Percentiles rank a stretch among this genome's conserved stretches.
Conservation (phyloP, 768 basidiomycete genomes). For the Pulveroboletus ravenelii region DNA sequence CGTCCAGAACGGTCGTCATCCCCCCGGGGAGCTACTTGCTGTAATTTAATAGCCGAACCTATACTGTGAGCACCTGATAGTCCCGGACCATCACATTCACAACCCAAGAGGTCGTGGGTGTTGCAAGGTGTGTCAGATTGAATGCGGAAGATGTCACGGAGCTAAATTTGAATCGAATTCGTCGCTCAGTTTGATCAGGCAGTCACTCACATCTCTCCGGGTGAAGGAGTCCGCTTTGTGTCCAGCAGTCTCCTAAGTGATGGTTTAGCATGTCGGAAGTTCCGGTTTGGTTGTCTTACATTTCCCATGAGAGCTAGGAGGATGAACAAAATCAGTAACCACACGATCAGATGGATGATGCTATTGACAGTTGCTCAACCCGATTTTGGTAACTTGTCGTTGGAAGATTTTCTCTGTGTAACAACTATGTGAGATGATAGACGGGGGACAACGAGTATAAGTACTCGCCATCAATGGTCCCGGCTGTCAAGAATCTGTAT, state of each 20-base stretch:
- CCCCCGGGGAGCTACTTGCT: conserved; percentile 25
- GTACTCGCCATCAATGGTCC: conserved; percentile 78
- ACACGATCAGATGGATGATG: conserved; percentile 4
- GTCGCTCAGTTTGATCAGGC: background rate
- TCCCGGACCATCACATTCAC: conserved; percentile 50
- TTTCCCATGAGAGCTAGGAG: conserved; percentile 65
- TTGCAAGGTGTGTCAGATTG: conserved; percentile 76
- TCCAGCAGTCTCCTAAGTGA: conserved; percentile 36
- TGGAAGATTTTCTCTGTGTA: conserved; percentile 83
- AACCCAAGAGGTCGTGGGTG: conserved; percentile 89
- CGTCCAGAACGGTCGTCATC: conserved; percentile 28
- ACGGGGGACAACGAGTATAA: background rate
- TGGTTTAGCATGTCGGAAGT: conserved; percentile 6
- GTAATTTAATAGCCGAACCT: conserved; percentile 13
- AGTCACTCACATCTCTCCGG: conserved; percentile 65
- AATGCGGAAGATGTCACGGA: conserved; percentile 90
- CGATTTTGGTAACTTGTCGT: conserved; percentile 91
- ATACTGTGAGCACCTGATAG: background rate
- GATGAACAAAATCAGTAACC: conserved; percentile 8
- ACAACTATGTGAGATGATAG: conserved; percentile 1
- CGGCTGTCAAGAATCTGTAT: conserved; percentile 80
- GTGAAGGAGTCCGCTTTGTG: conserved; percentile 85
- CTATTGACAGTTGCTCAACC: conserved; percentile 75
- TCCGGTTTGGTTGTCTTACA: conserved; percentile 31
- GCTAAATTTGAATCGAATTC: conserved; percentile 38